These are phyloP conservation scores for Bruguiera gymnorhiza DNA, from an alignment of 345 rosid genomes.

Conservation along the genomic window DNA sequence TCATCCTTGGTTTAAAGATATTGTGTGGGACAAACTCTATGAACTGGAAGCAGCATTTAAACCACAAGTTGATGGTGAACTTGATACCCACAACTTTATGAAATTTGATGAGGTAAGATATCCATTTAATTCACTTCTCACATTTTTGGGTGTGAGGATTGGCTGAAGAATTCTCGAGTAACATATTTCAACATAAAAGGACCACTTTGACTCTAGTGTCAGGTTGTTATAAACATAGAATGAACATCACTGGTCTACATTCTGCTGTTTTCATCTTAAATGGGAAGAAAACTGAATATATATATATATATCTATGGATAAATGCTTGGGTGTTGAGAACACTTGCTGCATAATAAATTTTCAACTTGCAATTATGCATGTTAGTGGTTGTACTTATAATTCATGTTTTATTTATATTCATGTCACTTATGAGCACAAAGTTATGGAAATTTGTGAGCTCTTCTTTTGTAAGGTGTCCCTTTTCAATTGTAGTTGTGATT, in stretches of 20 bases:
- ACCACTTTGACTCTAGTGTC: not conserved
- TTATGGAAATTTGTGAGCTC: not conserved
- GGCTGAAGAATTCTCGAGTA: not conserved
- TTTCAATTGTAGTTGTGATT: not conserved
- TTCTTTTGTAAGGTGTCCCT: not conserved
- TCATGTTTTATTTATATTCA: no score
- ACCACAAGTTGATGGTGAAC: slow-evolving; percentile 77
- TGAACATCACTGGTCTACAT: not conserved
- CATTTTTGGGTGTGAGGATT: not conserved
- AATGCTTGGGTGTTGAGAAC: no score
- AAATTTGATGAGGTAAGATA: slow-evolving; percentile 79
- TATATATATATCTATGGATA: no score
- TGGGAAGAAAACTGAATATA: not conserved
- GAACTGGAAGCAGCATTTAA: slow-evolving; percentile 89
- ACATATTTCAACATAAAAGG: not conserved
- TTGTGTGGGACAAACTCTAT: slow-evolving; percentile 73
- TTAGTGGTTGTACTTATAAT: not conserved
- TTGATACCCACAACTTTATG: slow-evolving; percentile 89
- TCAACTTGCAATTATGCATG: not conserved
- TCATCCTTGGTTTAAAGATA: slow-evolving; percentile 94
- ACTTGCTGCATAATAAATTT: not conserved
- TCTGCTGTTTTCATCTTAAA: not conserved
- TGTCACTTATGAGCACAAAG: no score
- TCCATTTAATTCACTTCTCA: not conserved
- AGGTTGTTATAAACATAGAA: not conserved